phyloP scores from a whole-genome alignment of 73 alveolate genomes.

The Durusdinium trenchii region DNA sequence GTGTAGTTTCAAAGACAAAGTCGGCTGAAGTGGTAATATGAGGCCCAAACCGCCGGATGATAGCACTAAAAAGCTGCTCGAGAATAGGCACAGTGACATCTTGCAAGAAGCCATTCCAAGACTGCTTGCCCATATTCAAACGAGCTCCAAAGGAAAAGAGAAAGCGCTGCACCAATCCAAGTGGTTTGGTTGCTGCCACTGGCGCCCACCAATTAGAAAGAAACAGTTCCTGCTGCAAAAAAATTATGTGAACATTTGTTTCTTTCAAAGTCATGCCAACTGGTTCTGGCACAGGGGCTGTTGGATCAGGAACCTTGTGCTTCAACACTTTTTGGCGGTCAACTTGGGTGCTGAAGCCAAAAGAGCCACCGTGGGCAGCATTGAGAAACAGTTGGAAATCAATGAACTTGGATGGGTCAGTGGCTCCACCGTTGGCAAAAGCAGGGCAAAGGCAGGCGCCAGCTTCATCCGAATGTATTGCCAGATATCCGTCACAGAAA shows the following conservation, averaged over 20 bases:
- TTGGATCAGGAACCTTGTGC: not conserved
- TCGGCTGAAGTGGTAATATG: not conserved
- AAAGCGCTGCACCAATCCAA: constrained; percentile 31
- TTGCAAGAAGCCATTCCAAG: not conserved
- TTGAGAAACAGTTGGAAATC: not conserved
- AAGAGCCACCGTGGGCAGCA: constrained; percentile 47
- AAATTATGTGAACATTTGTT: not conserved
- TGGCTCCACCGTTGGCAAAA: constrained; percentile 32
- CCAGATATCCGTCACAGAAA: constrained; percentile 2
- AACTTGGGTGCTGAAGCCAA: not conserved
- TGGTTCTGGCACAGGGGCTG: constrained; percentile 31
- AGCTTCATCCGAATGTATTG: constrained; percentile 47
- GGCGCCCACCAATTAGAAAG: constrained; percentile 35
- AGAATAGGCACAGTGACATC: constrained; percentile 42
- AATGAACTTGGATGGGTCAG: constrained; percentile 19
- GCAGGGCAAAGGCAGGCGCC: constrained; percentile 47
- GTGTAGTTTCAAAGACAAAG: not conserved
- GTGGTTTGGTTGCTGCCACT: constrained; percentile 39
- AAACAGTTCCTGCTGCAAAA: constrained; percentile 56
- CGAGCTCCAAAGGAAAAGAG: constrained; percentile 10
- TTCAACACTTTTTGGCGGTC: constrained; percentile 21
- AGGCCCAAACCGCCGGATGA: constrained; percentile 28
- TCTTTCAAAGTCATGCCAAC: constrained; percentile 19
- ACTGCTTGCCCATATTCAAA: not conserved
- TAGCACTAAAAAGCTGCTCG: not conserved